Percentiles rank a stretch among this genome's conserved stretches.
Evolutionary conservation across 2,329 filamentous ascomycete genomes (phyloP).

Genomic region (Parastagonospora avenae): DNA sequence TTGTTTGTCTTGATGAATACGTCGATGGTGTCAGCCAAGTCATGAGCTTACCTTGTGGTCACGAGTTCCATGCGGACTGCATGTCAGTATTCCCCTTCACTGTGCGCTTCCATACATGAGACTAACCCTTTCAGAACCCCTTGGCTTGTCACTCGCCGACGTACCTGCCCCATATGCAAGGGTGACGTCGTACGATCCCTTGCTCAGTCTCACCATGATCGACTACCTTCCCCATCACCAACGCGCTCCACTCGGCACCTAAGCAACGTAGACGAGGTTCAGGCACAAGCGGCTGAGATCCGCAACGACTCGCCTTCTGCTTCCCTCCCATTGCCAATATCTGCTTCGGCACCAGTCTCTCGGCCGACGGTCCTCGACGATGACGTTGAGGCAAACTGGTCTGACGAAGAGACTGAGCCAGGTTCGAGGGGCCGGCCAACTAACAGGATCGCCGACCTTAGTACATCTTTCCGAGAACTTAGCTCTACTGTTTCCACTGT

Average conservation of each 20-base stretch:
- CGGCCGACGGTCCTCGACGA: conserved; percentile 14
- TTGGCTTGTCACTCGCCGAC: conserved; percentile 91
- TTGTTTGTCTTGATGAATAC: conserved; percentile 96
- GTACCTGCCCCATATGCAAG: conserved; percentile 99
- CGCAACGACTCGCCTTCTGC: conserved; percentile 57
- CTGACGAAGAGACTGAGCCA: conserved; percentile 51
- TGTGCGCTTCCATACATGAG: background rate
- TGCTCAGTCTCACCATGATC: conserved; percentile 41
- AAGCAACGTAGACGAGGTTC: conserved; percentile 51
- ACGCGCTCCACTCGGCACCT: conserved; percentile 23
- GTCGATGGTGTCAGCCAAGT: conserved; percentile 91
- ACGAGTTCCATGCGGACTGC: conserved; percentile 98
- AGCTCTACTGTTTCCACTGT: conserved; percentile 41
- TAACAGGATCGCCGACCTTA: conserved; percentile 17
- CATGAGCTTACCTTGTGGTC: conserved; percentile 96
- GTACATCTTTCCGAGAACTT: conserved; percentile 35
- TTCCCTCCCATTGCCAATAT: conserved; percentile 53
- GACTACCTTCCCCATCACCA: conserved; percentile 26
- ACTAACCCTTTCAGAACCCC: conserved; percentile 70
- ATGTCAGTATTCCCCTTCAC: conserved; percentile 71
- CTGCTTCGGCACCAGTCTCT: conserved; percentile 15
- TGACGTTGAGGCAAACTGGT: conserved; percentile 43
- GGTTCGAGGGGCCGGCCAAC: conserved; percentile 17
- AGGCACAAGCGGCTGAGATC: conserved; percentile 52
- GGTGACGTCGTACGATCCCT: conserved; percentile 78